Evolutionary conservation across 2,329 filamentous ascomycete species (phyloP).

Genomic region (Rutstroemia sp.): DNA sequence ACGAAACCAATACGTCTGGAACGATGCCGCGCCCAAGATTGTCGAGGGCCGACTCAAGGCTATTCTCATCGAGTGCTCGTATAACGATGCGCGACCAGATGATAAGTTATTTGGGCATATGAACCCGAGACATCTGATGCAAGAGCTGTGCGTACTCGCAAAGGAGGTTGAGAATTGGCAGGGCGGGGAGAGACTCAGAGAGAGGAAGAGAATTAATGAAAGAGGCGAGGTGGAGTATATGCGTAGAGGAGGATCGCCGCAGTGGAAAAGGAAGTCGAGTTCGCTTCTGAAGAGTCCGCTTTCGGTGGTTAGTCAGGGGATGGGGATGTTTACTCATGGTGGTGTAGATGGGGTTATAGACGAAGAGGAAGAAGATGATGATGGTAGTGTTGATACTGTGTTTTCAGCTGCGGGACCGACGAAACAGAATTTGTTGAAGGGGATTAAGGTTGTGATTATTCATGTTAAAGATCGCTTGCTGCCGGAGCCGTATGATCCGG

Average conservation of each 20-base stretch:
- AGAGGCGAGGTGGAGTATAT: too few species aligned
- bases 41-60: constrained; percentile 62
- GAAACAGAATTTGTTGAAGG: constrained; percentile 41
- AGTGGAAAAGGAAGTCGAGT: too few species aligned
- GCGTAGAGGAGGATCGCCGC: too few species aligned
- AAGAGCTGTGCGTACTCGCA: constrained; percentile 69
- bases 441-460: constrained; percentile 78
- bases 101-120: constrained; percentile 82
- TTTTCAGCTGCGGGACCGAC: neutral
- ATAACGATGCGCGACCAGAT: constrained; percentile 71
- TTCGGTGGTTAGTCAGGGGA: too few species aligned
- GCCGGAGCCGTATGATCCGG: too few species aligned
- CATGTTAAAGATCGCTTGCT: constrained; percentile 70
- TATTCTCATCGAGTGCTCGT: constrained; percentile 95
- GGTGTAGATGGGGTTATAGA: neutral
- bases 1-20: constrained; percentile 77
- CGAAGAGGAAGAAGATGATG: neutral
- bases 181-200: neutral
- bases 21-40: constrained; percentile 81
- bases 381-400: neutral
- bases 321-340: too few species aligned
- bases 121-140: constrained; percentile 72
- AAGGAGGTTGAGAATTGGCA: constrained; percentile 19
- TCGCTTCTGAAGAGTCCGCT: too few species aligned
- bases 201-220: neutral